Conservation (phyloP, 1,284 basidiomycete genomes). For the Boletus semigastroideus region DNA sequence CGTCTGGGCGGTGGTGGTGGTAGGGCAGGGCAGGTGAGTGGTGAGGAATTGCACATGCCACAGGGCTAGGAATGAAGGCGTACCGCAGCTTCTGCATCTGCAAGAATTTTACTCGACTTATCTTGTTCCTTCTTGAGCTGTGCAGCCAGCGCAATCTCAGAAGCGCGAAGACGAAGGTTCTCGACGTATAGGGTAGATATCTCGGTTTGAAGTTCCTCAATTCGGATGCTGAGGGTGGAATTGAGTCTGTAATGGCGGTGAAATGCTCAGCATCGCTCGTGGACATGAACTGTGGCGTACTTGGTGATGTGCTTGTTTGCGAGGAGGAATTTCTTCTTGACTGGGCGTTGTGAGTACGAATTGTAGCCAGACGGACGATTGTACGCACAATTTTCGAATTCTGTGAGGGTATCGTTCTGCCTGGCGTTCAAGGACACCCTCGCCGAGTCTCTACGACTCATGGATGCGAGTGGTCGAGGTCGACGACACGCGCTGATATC, state of each 20-base stretch:
- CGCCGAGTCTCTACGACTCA: slow-evolving; percentile 75
- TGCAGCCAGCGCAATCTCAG: slow-evolving; percentile 70
- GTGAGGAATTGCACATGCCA: slow-evolving; percentile 6
- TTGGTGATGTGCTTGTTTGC: slow-evolving; percentile 89
- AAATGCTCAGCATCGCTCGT: slow-evolving; percentile 10
- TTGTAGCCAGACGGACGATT: neutral
- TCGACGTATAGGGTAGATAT: slow-evolving; percentile 76
- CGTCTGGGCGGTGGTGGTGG: slow-evolving; percentile 45
- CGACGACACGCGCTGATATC: slow-evolving; percentile 37
- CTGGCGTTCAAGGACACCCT: slow-evolving; percentile 63
- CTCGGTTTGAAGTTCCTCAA: slow-evolving; percentile 80
- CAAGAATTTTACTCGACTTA: slow-evolving; percentile 66
- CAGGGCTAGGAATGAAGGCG: slow-evolving; percentile 30
- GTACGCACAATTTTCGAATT: slow-evolving; percentile 78
- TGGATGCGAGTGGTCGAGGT: slow-evolving; percentile 37
- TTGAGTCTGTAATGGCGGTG: slow-evolving; percentile 57
- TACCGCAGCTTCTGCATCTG: slow-evolving; percentile 73
- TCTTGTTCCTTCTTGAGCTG: slow-evolving; percentile 77
- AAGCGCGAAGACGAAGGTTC: slow-evolving; percentile 75
- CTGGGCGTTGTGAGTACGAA: slow-evolving; percentile 36
- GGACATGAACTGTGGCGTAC: slow-evolving; percentile 38
- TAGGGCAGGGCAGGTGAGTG: slow-evolving; percentile 1
- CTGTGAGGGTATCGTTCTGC: slow-evolving; percentile 75
- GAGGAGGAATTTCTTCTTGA: slow-evolving; percentile 87
- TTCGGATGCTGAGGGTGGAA: slow-evolving; percentile 75